A percentile compares a stretch with the other conserved stretches of the same genome.
phyloP scores from a whole-genome alignment of 164 flowering plant genomes.

The Liriodendron chinense region DNA sequence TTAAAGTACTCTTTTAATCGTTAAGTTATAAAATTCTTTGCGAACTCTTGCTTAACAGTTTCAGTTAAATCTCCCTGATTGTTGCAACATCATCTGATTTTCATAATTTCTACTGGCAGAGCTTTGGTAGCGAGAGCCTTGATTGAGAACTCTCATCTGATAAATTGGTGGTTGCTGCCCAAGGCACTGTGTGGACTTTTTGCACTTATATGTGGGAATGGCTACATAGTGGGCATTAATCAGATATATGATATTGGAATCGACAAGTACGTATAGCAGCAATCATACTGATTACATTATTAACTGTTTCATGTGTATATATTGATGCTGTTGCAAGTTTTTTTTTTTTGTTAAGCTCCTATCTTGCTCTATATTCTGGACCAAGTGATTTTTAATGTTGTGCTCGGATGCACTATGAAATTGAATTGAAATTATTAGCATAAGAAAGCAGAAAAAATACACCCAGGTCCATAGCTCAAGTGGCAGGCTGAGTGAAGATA shows the following conservation, averaged over 20 bases:
- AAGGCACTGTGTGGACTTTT: conserved; percentile 87
- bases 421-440: not conserved
- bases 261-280: conserved; percentile 65
- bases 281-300: not conserved
- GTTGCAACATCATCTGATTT: not conserved
- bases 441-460: not conserved
- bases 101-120: conserved; percentile 43
- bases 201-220: conserved; percentile 94
- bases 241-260: conserved; percentile 95
- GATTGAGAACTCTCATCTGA: conserved; percentile 80
- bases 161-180: conserved; percentile 75
- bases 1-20: not conserved
- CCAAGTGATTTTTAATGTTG: not conserved
- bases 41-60: not conserved
- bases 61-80: not conserved
- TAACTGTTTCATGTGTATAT: not conserved
- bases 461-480: too few relatives aligned
- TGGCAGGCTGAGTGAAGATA: too few relatives aligned
- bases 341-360: not conserved
- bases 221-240: conserved; percentile 97
- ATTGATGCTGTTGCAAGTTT: not conserved
- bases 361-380: not conserved
- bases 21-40: not conserved
- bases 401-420: not conserved
- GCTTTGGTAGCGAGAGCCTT: conserved; percentile 86